These are phyloP conservation scores for Guillardia theta DNA, from an alignment of 78 protist species.

Conservation along the genomic window DNA sequence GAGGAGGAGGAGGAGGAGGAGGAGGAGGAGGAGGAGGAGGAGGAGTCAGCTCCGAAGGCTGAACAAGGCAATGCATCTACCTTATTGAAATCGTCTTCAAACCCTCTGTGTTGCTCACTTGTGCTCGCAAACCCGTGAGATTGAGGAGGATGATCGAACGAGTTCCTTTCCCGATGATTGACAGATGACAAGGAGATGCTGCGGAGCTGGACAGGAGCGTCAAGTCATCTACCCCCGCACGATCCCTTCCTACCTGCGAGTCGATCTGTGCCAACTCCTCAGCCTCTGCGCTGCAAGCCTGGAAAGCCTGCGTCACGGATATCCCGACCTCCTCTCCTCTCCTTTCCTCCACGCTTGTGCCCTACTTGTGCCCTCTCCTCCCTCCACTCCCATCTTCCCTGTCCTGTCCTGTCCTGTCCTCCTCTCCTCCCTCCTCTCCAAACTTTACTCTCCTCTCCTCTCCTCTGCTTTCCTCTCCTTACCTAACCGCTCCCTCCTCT, in stretches of 20 bases:
- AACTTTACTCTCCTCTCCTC: background rate
- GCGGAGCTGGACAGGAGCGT: no score
- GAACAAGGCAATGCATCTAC: no score
- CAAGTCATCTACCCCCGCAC: background rate
- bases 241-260: background rate
- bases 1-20: background rate
- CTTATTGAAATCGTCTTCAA: no score
- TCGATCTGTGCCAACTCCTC: background rate
- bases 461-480: background rate
- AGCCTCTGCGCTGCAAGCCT: no score
- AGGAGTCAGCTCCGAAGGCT: background rate
- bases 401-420: background rate
- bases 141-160: no score
- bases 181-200: no score
- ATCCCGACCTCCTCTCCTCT: background rate
- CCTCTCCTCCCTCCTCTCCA: background rate
- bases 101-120: no score
- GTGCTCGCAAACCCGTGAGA: no score
- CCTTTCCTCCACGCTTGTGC: background rate
- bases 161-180: no score
- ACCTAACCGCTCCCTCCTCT: background rate
- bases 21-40: background rate
- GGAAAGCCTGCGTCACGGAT: background rate
- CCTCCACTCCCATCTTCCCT: background rate
- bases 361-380: background rate